These are phyloP conservation scores for Termitomyces sp. DNA, from an alignment of 768 basidiomycete species.

Conservation along the genomic window DNA sequence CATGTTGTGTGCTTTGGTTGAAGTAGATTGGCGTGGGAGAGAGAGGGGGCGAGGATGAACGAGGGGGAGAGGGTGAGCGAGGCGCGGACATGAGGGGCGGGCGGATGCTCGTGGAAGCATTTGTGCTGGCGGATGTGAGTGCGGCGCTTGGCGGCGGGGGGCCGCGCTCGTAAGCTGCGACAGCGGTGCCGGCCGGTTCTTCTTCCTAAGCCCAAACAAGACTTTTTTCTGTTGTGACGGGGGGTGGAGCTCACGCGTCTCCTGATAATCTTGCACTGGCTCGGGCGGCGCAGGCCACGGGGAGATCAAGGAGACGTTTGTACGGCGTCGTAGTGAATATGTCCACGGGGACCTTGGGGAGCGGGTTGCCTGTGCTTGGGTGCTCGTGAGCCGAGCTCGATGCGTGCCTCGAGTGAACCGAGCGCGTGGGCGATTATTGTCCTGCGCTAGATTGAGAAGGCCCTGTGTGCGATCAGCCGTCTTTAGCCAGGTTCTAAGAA, in stretches of 20 bases:
- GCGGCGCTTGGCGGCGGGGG: not conserved
- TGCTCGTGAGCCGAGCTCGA: not conserved
- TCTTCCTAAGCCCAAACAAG: too few relatives aligned
- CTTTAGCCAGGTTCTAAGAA: too few relatives aligned
- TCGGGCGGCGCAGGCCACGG: conserved; percentile 29
- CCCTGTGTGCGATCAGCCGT: too few relatives aligned
- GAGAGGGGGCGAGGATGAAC: too few relatives aligned
- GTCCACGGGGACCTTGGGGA: conserved; percentile 58
- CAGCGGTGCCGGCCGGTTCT: conserved; percentile 11
- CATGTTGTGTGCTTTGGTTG: conserved; percentile 31
- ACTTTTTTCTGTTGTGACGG: conserved; percentile 25
- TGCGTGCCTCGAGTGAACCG: too few relatives aligned
- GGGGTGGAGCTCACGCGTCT: conserved; percentile 7
- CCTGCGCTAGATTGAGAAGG: not conserved
- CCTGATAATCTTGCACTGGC: conserved; percentile 13
- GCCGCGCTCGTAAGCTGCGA: conserved; percentile 6
- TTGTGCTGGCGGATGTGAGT: too few relatives aligned
- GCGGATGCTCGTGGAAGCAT: too few relatives aligned
- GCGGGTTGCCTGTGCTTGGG: conserved; percentile 38
- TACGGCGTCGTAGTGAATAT: conserved; percentile 56
- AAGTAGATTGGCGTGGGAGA: conserved; percentile 30
- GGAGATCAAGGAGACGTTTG: conserved; percentile 47
- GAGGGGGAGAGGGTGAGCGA: too few relatives aligned
- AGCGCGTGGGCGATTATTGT: not conserved
- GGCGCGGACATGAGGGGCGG: too few relatives aligned